Evolutionary conservation across 2,329 filamentous ascomycete genomes (phyloP).

Genomic region (Phoma herbarum): DNA sequence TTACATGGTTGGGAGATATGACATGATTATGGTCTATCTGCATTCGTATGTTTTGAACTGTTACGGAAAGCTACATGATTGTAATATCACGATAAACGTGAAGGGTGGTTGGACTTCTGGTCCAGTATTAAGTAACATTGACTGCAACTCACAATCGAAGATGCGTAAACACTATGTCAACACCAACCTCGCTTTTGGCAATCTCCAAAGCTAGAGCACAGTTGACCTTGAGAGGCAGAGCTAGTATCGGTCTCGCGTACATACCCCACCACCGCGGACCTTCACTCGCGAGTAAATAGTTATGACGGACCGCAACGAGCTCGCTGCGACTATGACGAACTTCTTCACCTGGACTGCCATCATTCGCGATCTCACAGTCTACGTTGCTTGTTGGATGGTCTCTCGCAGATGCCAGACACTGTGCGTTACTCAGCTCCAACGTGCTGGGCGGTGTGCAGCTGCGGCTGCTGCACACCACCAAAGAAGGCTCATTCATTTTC

Average conservation of each 20-base stretch:
- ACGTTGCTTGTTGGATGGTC: not conserved
- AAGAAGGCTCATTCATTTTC: slow-evolving; percentile 24
- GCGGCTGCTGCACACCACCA: slow-evolving; percentile 14
- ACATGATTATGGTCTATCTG: slow-evolving; percentile 21
- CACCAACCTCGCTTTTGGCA: not conserved
- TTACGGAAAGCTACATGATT: slow-evolving; percentile 28
- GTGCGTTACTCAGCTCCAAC: slow-evolving; percentile 1
- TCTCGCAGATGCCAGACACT: not conserved
- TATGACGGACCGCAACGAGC: slow-evolving; percentile 1
- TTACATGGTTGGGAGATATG: slow-evolving; percentile 33
- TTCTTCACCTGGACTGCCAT: not conserved
- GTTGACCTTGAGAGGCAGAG: not conserved
- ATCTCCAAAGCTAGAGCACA: not conserved
- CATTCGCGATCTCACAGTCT: not conserved
- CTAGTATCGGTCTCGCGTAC: not conserved
- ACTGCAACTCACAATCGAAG: not conserved
- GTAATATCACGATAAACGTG: slow-evolving; percentile 25
- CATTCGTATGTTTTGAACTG: slow-evolving; percentile 27
- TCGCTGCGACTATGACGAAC: slow-evolving; percentile 1
- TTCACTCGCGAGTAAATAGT: slow-evolving; percentile 1
- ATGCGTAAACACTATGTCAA: not conserved
- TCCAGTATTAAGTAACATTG: slow-evolving; percentile 7
- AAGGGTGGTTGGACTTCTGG: slow-evolving; percentile 1
- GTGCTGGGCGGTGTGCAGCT: slow-evolving; percentile 14
- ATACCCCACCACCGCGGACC: slow-evolving; percentile 5